These are phyloP conservation scores for Phytophthora cactorum DNA, from an alignment of 352 stramenopile genomes.

Conservation along the genomic window DNA sequence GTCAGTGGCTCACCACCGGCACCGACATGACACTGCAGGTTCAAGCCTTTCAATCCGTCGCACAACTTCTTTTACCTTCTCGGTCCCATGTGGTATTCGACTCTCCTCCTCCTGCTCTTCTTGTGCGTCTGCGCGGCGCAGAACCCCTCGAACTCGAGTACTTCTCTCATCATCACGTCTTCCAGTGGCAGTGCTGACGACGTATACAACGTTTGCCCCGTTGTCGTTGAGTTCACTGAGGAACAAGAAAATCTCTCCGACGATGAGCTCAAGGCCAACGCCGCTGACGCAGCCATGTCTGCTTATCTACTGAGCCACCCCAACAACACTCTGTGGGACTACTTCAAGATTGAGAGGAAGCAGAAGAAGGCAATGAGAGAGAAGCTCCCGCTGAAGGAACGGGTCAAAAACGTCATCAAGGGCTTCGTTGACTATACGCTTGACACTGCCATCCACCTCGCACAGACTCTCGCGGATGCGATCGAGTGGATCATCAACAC, in stretches of 20 bases:
- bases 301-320: too few species aligned
- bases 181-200: conserved; percentile 13
- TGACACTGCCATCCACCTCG: conserved; percentile 18
- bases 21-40: too few species aligned
- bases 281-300: too few species aligned
- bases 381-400: conserved; percentile 14
- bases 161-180: not conserved
- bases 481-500: conserved; percentile 33
- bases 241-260: conserved; percentile 23
- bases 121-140: conserved; percentile 18
- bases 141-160: conserved; percentile 3
- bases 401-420: conserved; percentile 13
- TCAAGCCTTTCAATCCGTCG: not conserved
- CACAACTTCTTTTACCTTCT: conserved; percentile 22
- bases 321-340: conserved; percentile 1
- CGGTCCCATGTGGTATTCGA: conserved; percentile 24
- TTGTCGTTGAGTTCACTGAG: conserved; percentile 23
- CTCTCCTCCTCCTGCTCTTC: conserved; percentile 21
- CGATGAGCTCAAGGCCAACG: too few species aligned
- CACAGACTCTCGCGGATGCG: conserved; percentile 15
- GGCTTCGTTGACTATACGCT: conserved; percentile 20
- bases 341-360: conserved; percentile 30
- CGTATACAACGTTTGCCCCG: conserved; percentile 33
- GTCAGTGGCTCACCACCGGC: too few species aligned
- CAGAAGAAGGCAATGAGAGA: conserved; percentile 19